Percentiles rank a stretch among this genome's conserved stretches.
These are phyloP conservation scores for Eutypa lata DNA, from an alignment of 2,329 filamentous ascomycete species.

Conservation along the genomic window DNA sequence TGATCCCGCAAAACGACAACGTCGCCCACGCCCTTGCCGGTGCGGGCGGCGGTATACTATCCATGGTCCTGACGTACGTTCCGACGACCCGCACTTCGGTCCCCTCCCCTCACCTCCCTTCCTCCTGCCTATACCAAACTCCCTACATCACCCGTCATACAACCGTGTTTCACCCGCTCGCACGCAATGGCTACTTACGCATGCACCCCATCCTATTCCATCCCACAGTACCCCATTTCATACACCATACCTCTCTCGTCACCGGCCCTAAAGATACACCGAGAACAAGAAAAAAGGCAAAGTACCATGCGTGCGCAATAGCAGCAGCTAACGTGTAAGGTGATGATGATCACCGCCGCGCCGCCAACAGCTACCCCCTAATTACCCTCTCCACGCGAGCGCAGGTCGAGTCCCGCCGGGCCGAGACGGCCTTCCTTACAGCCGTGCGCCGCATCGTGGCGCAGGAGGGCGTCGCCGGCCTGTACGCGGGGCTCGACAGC, in stretches of 20 bases:
- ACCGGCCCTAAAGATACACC: no score
- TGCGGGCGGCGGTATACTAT: constrained; percentile 87
- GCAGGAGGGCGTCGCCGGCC: constrained; percentile 82
- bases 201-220: not conserved
- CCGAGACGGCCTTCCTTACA: constrained; percentile 77
- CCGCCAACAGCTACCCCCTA: constrained; percentile 73
- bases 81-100: not conserved
- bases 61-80: constrained; percentile 85
- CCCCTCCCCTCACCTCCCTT: constrained; percentile 1
- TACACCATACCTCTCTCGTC: no score
- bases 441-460: constrained; percentile 84
- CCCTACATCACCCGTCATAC: no score
- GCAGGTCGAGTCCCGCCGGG: constrained; percentile 94
- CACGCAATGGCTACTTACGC: not conserved
- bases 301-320: no score
- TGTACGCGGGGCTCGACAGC: constrained; percentile 91
- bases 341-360: no score
- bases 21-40: constrained; percentile 92
- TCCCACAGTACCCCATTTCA: no score
- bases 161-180: not conserved
- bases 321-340: no score
- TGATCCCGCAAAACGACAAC: constrained; percentile 87
- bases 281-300: no score
- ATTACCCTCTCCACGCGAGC: constrained; percentile 97
- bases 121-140: no score